Percentiles rank a stretch among this genome's conserved stretches.
These are phyloP conservation scores for Xylaria intraflava DNA, from an alignment of 495 filamentous ascomycete genomes.

Conservation along the genomic window DNA sequence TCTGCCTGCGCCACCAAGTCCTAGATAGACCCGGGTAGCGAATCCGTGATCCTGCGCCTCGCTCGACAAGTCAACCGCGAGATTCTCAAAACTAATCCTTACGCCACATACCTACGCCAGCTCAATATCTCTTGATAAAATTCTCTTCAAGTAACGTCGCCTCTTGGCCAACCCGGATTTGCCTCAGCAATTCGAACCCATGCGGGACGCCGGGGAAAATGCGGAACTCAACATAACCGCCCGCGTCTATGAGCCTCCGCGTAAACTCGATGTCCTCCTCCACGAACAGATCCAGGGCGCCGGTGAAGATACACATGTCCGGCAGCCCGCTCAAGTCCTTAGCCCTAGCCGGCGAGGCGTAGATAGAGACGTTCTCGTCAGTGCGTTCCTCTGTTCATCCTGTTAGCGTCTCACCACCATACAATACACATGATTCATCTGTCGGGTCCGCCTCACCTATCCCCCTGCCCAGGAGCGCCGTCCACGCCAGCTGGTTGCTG, in stretches of 20 bases:
- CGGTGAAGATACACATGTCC: constrained; percentile 31
- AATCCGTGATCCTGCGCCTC: no score
- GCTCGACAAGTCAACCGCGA: no score
- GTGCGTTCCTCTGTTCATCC: constrained; percentile 1
- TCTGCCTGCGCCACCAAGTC: no score
- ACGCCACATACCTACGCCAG: no score
- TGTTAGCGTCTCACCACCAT: not conserved
- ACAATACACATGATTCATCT: not conserved
- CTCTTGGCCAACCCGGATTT: not conserved
- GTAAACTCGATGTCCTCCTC: constrained; percentile 41
- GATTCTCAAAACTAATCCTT: no score
- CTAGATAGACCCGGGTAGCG: no score
- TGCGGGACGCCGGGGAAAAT: constrained; percentile 46
- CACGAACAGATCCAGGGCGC: constrained; percentile 36
- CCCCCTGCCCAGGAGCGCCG: constrained; percentile 20
- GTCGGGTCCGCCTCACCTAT: not conserved
- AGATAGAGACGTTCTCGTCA: constrained; percentile 17
- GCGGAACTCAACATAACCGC: constrained; percentile 43
- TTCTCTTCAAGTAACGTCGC: not conserved
- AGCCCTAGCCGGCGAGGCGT: constrained; percentile 29
- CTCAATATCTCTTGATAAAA: constrained; percentile 5
- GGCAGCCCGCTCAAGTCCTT: constrained; percentile 30
- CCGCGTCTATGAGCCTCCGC: constrained; percentile 26
- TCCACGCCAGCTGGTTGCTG: constrained; percentile 31
- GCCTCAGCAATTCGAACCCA: constrained; percentile 31